A percentile compares a stretch with the other conserved stretches of the same genome.
These are phyloP conservation scores for Curvularia spicifera DNA, from an alignment of 2,329 filamentous ascomycete genomes.

Conservation along the genomic window DNA sequence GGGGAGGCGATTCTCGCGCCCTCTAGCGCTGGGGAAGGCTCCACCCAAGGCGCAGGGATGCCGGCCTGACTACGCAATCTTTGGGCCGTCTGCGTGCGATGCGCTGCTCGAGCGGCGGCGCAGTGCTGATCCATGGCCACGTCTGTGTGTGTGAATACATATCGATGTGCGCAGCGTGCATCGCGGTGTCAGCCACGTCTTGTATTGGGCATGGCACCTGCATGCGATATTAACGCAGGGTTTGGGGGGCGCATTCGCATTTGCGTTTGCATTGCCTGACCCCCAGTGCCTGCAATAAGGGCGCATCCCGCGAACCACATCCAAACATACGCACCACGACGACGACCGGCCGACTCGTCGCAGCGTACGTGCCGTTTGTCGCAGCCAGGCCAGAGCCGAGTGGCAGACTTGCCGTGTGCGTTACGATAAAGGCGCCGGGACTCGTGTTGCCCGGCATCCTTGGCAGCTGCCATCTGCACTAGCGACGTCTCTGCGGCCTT, in stretches of 20 bases:
- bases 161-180: background rate
- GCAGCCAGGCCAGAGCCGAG: no score
- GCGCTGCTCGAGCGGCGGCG: background rate
- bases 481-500: conserved; percentile 10
- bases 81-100: background rate
- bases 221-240: conserved; percentile 11
- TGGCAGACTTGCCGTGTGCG: no score
- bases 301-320: no score
- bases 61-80: background rate
- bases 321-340: background rate
- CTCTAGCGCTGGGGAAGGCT: conserved; percentile 2
- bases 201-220: conserved; percentile 6
- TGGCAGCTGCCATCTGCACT: conserved; percentile 6
- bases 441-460: background rate
- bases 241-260: background rate
- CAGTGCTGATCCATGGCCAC: background rate
- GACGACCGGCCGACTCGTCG: background rate
- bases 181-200: conserved; percentile 7
- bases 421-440: background rate
- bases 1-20: conserved; percentile 8
- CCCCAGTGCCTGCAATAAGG: background rate
- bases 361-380: background rate
- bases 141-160: no score
- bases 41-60: background rate
- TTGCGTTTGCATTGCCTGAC: background rate